A percentile compares a stretch with the other conserved stretches of the same genome.
Conservation (phyloP, 106 monocot species). For the Dendrobium officinale region DNA sequence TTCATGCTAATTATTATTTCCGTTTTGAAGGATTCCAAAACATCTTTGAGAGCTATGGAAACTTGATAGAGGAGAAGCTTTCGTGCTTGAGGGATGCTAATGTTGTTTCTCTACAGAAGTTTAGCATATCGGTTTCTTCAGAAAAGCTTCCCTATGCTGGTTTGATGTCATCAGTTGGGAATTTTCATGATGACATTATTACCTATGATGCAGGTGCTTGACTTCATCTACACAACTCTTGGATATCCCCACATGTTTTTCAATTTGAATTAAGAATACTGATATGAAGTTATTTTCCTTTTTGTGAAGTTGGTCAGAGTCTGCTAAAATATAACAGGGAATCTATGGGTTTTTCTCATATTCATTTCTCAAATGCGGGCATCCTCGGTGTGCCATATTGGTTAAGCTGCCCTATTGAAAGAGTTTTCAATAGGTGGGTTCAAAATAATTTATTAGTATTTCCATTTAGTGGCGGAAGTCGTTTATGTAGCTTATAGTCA, state of each 20-base stretch:
- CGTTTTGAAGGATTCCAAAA: constrained; percentile 39
- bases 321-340: constrained; percentile 36
- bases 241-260: background rate
- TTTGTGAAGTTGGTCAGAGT: constrained; percentile 49
- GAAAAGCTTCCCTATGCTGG: constrained; percentile 33
- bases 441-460: background rate
- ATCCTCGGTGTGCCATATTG: constrained; percentile 81
- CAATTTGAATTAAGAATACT: background rate
- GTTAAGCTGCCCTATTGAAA: constrained; percentile 65
- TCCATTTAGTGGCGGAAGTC: background rate
- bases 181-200: constrained; percentile 26
- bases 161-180: constrained; percentile 61
- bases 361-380: constrained; percentile 58
- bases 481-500: background rate
- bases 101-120: constrained; percentile 1
- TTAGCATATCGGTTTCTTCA: constrained; percentile 9
- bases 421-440: constrained; percentile 48
- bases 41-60: constrained; percentile 37
- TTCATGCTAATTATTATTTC: background rate
- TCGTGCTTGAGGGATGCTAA: constrained; percentile 29
- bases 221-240: background rate
- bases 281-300: background rate
- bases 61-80: constrained; percentile 40
- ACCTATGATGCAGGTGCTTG: constrained; percentile 64
- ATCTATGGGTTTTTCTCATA: constrained; percentile 19